Percentiles rank a stretch among this genome's conserved stretches.
Conservation (phyloP, 2,329 filamentous ascomycete genomes). For the Phialophora tarda region DNA sequence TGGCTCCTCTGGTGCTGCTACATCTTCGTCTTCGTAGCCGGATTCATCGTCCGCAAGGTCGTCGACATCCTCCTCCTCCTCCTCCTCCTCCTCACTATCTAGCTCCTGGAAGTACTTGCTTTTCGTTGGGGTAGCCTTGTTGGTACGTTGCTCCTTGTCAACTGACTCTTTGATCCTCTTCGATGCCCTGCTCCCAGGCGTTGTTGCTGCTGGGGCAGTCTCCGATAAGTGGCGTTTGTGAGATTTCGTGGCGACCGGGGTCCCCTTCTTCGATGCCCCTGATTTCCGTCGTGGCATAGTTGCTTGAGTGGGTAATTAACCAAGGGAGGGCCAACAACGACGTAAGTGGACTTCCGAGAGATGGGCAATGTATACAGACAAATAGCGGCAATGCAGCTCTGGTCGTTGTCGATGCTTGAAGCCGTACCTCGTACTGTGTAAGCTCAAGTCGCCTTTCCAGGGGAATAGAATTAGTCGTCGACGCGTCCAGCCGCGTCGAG, state of each 20-base stretch:
- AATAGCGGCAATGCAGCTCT: neutral
- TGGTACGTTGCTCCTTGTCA: slow-evolving; percentile 8
- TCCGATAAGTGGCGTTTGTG: slow-evolving; percentile 36
- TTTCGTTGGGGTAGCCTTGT: slow-evolving; percentile 51
- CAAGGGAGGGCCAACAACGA: neutral
- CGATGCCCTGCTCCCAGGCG: slow-evolving; percentile 34
- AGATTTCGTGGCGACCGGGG: slow-evolving; percentile 19
- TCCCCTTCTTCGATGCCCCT: slow-evolving; percentile 18
- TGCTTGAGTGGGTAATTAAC: neutral
- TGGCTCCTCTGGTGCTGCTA: slow-evolving; percentile 38
- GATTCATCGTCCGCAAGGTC: slow-evolving; percentile 28
- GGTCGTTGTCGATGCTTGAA: neutral
- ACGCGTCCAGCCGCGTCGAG: neutral
- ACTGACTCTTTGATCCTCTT: slow-evolving; percentile 36
- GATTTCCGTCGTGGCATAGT: slow-evolving; percentile 31
- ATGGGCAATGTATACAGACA: neutral
- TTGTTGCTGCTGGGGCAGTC: slow-evolving; percentile 20
- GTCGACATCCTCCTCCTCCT: slow-evolving; percentile 47
- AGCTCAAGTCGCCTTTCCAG: neutral
- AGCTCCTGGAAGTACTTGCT: slow-evolving; percentile 57
- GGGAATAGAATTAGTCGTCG: neutral
- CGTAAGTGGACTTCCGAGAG: neutral
- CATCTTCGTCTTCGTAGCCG: slow-evolving; percentile 37
- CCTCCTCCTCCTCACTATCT: slow-evolving; percentile 46
- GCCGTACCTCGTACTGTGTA: neutral